Evolutionary conservation across 2,329 filamentous ascomycete species (phyloP), one percentile per base, ranked within the genome.

Genomic region (Xylariaceae sp.): DNA sequence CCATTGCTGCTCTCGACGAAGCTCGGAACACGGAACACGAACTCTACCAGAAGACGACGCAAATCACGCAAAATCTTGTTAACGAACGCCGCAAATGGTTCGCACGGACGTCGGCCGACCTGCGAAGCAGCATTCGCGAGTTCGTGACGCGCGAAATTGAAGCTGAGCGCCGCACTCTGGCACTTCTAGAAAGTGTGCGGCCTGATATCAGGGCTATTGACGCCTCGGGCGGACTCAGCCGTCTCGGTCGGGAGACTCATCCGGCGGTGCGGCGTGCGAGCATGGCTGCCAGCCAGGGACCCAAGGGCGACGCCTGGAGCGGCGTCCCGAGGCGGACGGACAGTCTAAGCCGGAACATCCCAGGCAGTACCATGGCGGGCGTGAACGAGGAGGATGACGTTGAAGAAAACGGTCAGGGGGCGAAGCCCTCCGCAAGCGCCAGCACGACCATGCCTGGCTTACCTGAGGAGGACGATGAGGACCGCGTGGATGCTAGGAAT

Each of bases 301-400:
- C 95, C 46, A 96, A 96, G 78, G 95, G 95, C n/a, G 95, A 99
- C 74, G 89, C 95, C 14, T 99, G 95, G 95, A 96, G 92, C 68
- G 95, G 95, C 56, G 92, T 97, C 24, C 91, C 93, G 31, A 85
- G 95, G 60, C 85, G 91, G 53, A 87, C 88, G 26, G 91, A 96
- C 67, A 88, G 87, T n/a, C 76, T 92, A 53, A 89, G 84, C 69
- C 84, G 92, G 67, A 93, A 88, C 71, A 82, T 93, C 64, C 92
- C 89, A 49, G 87, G 92, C 66, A 93, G 88, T 70, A 82, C 92
- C 63, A 92, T 89, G 53, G 87, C 89, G 44, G 90, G 86, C 24
- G 77, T 87, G 8, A 78, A 81, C 12, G 88, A 91, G 67, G 88
- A 87, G 12, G 86, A 85, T 69, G 72, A 84, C 5, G 33, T 29